Evolutionary conservation across 164 flowering plant species (phyloP).

Genomic region (Houttuynia cordata): DNA sequence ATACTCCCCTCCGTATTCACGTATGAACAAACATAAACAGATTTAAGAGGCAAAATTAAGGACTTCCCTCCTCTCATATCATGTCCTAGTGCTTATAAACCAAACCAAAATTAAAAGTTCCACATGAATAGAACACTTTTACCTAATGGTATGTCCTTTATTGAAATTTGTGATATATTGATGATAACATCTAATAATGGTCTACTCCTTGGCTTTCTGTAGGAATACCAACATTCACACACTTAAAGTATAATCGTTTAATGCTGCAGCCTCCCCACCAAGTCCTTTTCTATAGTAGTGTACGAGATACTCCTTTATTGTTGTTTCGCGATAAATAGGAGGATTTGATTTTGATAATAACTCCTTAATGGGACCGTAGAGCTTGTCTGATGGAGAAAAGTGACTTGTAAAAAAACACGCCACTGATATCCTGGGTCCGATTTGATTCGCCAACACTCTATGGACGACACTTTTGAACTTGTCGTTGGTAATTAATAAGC

Average conservation of each 20-base stretch:
- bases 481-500: conserved; percentile 20
- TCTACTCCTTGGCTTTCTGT: too few relatives aligned
- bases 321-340: conserved; percentile 14
- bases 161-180: too few relatives aligned
- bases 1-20: too few relatives aligned
- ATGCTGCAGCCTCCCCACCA: conserved; percentile 1
- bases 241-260: background rate
- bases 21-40: too few relatives aligned
- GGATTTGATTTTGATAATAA: conserved; percentile 21
- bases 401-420: conserved; percentile 17
- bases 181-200: too few relatives aligned
- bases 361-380: conserved; percentile 32
- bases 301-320: background rate
- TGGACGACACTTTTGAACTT: conserved; percentile 22
- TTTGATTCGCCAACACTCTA: conserved; percentile 13
- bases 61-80: too few relatives aligned
- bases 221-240: too few relatives aligned
- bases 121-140: too few relatives aligned
- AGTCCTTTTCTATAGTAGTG: conserved; percentile 1
- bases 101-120: too few relatives aligned
- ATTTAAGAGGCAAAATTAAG: too few relatives aligned
- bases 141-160: too few relatives aligned
- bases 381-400: background rate
- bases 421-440: conserved; percentile 24
- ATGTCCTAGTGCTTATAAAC: too few relatives aligned